A percentile compares a stretch with the other conserved stretches of the same genome.
Conservation (phyloP, 495 filamentous ascomycete species). For the Hypoxylon subgilvum region DNA sequence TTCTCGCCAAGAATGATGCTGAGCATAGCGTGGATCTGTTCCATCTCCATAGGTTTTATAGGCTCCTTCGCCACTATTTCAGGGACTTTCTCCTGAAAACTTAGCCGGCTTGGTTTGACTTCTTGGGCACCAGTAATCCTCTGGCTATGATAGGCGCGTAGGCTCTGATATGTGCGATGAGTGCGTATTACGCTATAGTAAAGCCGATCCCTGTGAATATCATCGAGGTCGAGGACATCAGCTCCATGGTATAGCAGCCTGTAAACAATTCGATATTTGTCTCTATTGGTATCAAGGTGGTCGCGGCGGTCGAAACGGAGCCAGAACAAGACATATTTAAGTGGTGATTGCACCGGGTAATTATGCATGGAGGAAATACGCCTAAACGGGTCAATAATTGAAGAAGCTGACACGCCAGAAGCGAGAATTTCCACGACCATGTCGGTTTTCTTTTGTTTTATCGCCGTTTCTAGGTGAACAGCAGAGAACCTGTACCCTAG, state of each 20-base stretch:
- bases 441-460: neutral
- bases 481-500: neutral
- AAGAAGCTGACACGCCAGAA: neutral
- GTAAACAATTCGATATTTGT: neutral
- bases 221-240: neutral
- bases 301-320: too few species aligned
- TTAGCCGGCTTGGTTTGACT: too few species aligned
- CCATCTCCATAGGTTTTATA: neutral
- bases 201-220: neutral
- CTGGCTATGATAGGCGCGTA: too few species aligned
- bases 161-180: too few species aligned
- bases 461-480: neutral
- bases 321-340: too few species aligned
- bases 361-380: too few species aligned
- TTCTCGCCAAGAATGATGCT: neutral
- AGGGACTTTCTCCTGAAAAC: neutral
- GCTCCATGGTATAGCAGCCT: slow-evolving; percentile 12
- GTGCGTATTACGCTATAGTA: neutral
- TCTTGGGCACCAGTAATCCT: too few species aligned
- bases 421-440: neutral
- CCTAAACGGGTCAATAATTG: neutral
- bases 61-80: too few species aligned
- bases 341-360: too few species aligned
- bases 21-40: neutral
- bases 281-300: neutral